Evolutionary conservation across 2,329 filamentous ascomycete genomes (phyloP).

Genomic region (Nakataea oryzae): DNA sequence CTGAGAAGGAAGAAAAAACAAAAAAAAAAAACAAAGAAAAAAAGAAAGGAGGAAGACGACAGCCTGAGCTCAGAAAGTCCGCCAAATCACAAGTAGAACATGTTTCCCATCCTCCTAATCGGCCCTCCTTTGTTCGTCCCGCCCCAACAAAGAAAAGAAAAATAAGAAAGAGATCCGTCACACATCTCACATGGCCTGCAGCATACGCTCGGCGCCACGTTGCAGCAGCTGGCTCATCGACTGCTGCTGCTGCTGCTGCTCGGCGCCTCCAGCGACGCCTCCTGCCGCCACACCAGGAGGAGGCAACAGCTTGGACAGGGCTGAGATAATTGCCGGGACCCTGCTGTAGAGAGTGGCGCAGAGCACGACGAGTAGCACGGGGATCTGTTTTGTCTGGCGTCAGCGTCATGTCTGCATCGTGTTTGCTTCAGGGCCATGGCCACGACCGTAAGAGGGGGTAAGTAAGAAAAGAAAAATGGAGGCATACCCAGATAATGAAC

Average conservation of each 20-base stretch:
- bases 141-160: background rate
- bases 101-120: background rate
- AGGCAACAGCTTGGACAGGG: background rate
- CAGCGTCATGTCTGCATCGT: background rate
- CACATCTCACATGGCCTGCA: conserved; percentile 13
- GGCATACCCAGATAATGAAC: conserved; percentile 57
- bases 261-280: background rate
- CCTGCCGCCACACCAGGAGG: background rate
- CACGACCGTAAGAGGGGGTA: background rate
- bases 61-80: background rate
- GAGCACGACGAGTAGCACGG: conserved; percentile 2
- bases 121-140: background rate
- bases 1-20: background rate
- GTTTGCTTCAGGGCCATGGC: background rate
- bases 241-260: background rate
- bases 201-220: background rate
- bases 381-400: background rate
- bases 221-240: background rate
- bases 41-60: background rate
- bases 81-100: background rate
- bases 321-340: background rate
- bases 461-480: background rate
- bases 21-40: background rate
- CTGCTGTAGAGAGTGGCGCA: conserved; percentile 3
- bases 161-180: conserved; percentile 5